phyloP scores from a whole-genome alignment of 1,284 basidiomycete species.

The Fomitopsis betulina region DNA sequence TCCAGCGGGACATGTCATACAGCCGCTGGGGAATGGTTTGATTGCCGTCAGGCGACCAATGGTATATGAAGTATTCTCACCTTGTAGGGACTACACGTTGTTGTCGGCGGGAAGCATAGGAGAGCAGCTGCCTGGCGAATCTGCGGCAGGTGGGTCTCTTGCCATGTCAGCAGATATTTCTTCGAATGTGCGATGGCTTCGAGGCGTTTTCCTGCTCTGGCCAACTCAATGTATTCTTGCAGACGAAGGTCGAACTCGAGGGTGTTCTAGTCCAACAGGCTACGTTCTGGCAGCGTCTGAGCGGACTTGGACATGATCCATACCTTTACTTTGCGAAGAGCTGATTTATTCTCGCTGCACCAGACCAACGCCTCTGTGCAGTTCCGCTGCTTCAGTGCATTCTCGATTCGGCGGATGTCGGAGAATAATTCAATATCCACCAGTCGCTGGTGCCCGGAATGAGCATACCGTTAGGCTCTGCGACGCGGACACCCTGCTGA shows the following conservation, averaged over 20 bases:
- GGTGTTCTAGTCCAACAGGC: constrained; percentile 57
- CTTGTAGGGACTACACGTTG: constrained; percentile 68
- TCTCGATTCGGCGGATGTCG: constrained; percentile 84
- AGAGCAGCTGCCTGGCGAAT: constrained; percentile 77
- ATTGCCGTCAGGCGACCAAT: background rate
- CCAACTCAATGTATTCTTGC: constrained; percentile 95
- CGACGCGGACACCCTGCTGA: constrained; percentile 26
- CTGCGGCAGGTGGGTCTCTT: constrained; percentile 72
- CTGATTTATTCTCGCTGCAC: constrained; percentile 95
- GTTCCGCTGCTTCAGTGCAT: constrained; percentile 69
- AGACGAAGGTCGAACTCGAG: constrained; percentile 94
- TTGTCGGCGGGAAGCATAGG: constrained; percentile 67
- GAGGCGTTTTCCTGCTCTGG: constrained; percentile 57
- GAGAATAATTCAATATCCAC: constrained; percentile 92
- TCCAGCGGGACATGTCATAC: constrained; percentile 80
- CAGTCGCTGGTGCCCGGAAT: constrained; percentile 47
- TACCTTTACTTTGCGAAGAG: constrained; percentile 88
- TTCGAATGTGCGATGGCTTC: constrained; percentile 85
- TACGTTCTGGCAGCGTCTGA: background rate
- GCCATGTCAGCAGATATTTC: constrained; percentile 83
- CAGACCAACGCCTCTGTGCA: constrained; percentile 88
- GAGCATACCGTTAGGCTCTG: background rate
- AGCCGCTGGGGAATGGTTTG: constrained; percentile 51
- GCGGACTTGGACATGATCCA: constrained; percentile 10
- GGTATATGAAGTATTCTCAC: constrained; percentile 29